Base-by-base conservation (phyloP, 1,284 basidiomycete genomes). In the Boletus sp. region DNA sequence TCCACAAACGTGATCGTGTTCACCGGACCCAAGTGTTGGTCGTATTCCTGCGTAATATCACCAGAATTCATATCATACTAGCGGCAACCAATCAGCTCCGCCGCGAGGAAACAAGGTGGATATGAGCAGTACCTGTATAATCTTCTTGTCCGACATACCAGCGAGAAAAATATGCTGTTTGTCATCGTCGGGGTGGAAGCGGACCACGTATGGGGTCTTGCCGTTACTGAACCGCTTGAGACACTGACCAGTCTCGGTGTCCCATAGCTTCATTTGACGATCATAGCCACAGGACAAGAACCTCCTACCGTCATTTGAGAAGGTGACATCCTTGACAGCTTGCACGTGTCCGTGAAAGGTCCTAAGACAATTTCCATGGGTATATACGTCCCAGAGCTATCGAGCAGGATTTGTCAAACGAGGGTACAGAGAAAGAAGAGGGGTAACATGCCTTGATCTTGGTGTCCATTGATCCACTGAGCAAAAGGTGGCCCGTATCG, bases 71-170 rank as follows among this genome's bases (percentile, higher is more conserved):
- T 90, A 65, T 99, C 95, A 66, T 94, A 99, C 91, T 99, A 50
- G 33, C 2, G 27, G 43, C 46, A 39, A 44, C 30, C 8, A 22
- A 40, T 65, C 16, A 53, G 41, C n/a, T 7, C 41, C 22, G 40
- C 44, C 7, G 36, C n/a, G 27, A 25, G 8, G 27, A 20, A 46
- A 37, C 25, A 26, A 23, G 14, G 9, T 29, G 45, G 29, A 40
- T 32, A 41, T 27, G 29, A 44, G 30, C 64, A 76, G 50, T 60
- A 91, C 91, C 77, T 95, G 95, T 25, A 98, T 89, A 56, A 99
- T 96, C 72, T 98, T 98, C 73, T 98, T 99, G 72, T 99, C 95
- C 44, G 88, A 91, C 94, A 98, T 99, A 56, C 96, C 96, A 35
- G 95, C 93, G 32, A 99, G 74, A 76, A 99, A 99, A 50, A 94